Conservation (phyloP, 345 rosid species). For the Hypericum perforatum region DNA sequence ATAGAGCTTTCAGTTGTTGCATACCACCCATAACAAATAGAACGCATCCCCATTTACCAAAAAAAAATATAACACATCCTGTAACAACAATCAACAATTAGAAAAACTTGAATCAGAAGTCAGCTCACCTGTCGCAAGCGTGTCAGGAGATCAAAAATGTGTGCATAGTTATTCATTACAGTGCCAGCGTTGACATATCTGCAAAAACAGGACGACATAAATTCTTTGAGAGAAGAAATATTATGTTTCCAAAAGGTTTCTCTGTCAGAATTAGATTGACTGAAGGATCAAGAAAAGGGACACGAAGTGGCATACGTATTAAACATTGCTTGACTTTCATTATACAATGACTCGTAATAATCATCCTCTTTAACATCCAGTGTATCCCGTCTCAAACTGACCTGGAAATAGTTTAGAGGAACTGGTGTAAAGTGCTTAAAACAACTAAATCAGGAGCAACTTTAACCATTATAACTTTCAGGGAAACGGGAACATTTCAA, state of each 20-base stretch:
- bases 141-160: slow-evolving; percentile 91
- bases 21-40: too few species aligned
- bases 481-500: too few species aligned
- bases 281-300: not conserved
- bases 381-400: slow-evolving; percentile 69
- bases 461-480: slow-evolving; percentile 6
- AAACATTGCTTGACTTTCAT: slow-evolving; percentile 81
- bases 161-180: slow-evolving; percentile 85
- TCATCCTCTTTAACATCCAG: slow-evolving; percentile 78
- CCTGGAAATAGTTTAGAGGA: slow-evolving; percentile 29
- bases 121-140: slow-evolving; percentile 82
- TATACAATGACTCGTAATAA: slow-evolving; percentile 73
- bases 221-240: not conserved
- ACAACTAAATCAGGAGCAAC: slow-evolving; percentile 2
- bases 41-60: too few species aligned
- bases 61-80: too few species aligned
- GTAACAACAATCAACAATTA: not conserved
- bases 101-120: not conserved
- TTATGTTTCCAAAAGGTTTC: too few species aligned
- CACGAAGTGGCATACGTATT: slow-evolving; percentile 47
- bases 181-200: slow-evolving; percentile 84
- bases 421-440: slow-evolving; percentile 1
- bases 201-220: slow-evolving; percentile 10
- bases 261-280: too few species aligned
- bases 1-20: too few species aligned